phyloP scores from a whole-genome alignment of 2,329 filamentous ascomycete species.

The Fusarium mangiferae region DNA sequence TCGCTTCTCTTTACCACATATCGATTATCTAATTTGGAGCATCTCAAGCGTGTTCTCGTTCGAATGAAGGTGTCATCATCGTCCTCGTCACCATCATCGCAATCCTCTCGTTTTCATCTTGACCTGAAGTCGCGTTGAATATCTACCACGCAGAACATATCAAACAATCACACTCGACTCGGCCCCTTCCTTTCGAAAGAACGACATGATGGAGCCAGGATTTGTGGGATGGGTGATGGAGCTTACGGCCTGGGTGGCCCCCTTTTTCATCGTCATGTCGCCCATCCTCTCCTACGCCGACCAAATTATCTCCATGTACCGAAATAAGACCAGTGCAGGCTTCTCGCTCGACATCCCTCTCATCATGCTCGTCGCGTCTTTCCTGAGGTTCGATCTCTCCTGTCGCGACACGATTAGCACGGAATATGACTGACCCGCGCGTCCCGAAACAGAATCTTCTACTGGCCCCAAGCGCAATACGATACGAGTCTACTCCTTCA shows the following conservation, averaged over 20 bases:
- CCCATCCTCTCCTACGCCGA: slow-evolving; percentile 73
- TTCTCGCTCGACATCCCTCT: slow-evolving; percentile 78
- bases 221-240: slow-evolving; percentile 40
- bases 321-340: slow-evolving; percentile 70
- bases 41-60: neutral
- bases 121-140: slow-evolving; percentile 8
- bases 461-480: slow-evolving; percentile 74
- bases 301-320: slow-evolving; percentile 73
- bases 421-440: slow-evolving; percentile 32
- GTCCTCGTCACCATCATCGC: slow-evolving; percentile 3
- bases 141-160: neutral
- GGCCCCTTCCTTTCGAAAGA: neutral
- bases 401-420: neutral
- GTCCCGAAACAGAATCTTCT: slow-evolving; percentile 66
- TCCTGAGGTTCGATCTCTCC: slow-evolving; percentile 63
- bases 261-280: slow-evolving; percentile 71
- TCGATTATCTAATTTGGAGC: neutral
- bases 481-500: slow-evolving; percentile 72
- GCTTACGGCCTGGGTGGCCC: slow-evolving; percentile 65
- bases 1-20: neutral
- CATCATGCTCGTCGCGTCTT: slow-evolving; percentile 76
- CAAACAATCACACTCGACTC: neutral
- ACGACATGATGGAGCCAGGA: slow-evolving; percentile 18
- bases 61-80: slow-evolving; percentile 16
- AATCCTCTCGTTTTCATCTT: neutral